These are phyloP conservation scores for Rhizoctonia solani DNA, from an alignment of 1,284 basidiomycete genomes.

Conservation along the genomic window DNA sequence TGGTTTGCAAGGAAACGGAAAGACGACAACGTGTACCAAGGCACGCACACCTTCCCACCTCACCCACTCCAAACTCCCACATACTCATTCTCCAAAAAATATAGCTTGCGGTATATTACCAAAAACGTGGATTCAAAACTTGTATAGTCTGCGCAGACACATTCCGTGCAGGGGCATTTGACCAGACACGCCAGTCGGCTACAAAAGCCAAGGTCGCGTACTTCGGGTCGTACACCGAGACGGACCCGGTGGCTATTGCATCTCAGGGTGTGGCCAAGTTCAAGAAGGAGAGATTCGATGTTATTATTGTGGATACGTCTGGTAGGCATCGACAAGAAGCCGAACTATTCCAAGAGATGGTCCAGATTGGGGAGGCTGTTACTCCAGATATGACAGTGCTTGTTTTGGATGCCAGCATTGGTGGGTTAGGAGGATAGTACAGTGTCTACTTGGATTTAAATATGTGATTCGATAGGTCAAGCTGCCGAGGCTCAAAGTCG, in stretches of 20 bases:
- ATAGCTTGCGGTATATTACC: constrained; percentile 91
- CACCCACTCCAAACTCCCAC: not conserved
- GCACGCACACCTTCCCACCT: not conserved
- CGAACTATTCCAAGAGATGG: constrained; percentile 98
- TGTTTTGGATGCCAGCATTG: constrained; percentile 86
- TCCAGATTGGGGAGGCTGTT: constrained; percentile 91
- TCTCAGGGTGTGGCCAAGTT: constrained; percentile 95
- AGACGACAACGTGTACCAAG: constrained; percentile 98
- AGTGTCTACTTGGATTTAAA: too few species aligned
- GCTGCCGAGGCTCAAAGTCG: constrained; percentile 94
- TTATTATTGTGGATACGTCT: constrained; percentile 98
- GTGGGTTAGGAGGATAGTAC: constrained; percentile 48
- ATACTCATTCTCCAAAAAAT: not conserved
- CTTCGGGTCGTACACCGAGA: constrained; percentile 99
- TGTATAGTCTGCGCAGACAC: constrained; percentile 99
- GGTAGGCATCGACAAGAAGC: constrained; percentile 97
- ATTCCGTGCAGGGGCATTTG: constrained; percentile 99
- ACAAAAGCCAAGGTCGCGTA: constrained; percentile 99
- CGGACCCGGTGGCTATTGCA: constrained; percentile 95
- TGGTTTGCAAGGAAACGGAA: constrained; percentile 93
- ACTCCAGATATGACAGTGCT: constrained; percentile 93
- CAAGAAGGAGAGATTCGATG: constrained; percentile 96
- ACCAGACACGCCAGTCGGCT: constrained; percentile 93
- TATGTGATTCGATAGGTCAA: constrained; percentile 69
- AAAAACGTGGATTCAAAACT: constrained; percentile 96